Conservation (phyloP, 2,329 filamentous ascomycete genomes). For the Alternaria triticimaculans region DNA sequence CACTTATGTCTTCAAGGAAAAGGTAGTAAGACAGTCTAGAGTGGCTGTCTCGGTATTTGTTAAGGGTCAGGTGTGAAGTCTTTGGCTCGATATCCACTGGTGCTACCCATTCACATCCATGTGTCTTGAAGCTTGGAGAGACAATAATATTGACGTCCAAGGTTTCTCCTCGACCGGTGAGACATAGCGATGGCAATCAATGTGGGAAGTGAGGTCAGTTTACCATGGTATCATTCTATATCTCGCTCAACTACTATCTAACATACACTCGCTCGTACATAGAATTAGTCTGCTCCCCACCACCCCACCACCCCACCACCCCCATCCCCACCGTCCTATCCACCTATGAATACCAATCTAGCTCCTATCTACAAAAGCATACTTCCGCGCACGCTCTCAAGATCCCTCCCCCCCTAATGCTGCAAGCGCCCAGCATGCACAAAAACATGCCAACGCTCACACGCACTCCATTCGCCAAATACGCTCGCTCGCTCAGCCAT, state of each 20-base stretch:
- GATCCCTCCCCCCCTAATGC: not conserved
- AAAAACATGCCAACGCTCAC: not conserved
- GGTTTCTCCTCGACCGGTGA: not conserved
- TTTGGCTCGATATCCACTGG: not conserved
- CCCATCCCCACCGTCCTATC: too few relatives aligned
- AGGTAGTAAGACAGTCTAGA: not conserved
- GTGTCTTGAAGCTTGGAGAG: not conserved
- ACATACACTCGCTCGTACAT: not conserved
- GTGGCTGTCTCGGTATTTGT: not conserved
- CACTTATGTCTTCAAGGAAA: not conserved
- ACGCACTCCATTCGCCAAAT: not conserved
- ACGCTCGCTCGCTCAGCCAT: not conserved
- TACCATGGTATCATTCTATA: constrained; percentile 4
- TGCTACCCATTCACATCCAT: rapidly evolving
- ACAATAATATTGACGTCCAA: rapidly evolving
- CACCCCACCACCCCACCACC: not conserved
- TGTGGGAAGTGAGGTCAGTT: not conserved
- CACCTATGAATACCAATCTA: not conserved
- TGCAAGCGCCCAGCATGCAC: not conserved
- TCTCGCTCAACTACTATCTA: not conserved
- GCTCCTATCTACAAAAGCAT: not conserved
- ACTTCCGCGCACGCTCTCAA: not conserved
- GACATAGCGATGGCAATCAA: not conserved
- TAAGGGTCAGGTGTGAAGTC: not conserved
- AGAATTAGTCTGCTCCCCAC: not conserved